A percentile compares a stretch with the other conserved stretches of the same genome.
phyloP scores from a whole-genome alignment of 1,284 basidiomycete species.

The Trametes versicolor region DNA sequence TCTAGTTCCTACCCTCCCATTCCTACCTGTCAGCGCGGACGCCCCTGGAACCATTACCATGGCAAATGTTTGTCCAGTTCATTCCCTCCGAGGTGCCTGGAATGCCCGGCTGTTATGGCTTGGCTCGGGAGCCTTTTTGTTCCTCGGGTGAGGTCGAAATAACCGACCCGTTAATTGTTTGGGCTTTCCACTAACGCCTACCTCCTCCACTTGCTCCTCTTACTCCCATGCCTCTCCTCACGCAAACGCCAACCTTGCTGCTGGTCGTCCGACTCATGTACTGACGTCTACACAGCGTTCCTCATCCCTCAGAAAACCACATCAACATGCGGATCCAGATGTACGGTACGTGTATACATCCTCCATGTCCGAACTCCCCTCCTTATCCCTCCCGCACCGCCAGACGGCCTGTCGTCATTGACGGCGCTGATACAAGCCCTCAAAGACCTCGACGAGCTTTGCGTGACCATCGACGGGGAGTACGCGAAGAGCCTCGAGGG shows the following conservation, averaged over 20 bases:
- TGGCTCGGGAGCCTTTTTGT: slow-evolving; percentile 6
- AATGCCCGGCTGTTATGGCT: neutral
- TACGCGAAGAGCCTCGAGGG: slow-evolving; percentile 68
- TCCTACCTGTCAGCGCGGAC: neutral
- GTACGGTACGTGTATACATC: slow-evolving; percentile 79
- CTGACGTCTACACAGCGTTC: slow-evolving; percentile 65
- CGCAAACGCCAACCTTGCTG: neutral
- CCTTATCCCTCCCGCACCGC: slow-evolving; percentile 5
- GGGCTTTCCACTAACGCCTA: neutral
- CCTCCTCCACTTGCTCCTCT: neutral
- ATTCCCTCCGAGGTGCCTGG: neutral
- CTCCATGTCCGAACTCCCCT: neutral
- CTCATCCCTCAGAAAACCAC: slow-evolving; percentile 96
- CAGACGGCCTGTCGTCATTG: slow-evolving; percentile 84
- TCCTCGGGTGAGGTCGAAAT: neutral
- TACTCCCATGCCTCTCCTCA: neutral
- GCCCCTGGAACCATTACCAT: slow-evolving; percentile 10
- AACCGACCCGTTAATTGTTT: slow-evolving; percentile 6
- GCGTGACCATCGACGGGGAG: slow-evolving; percentile 70
- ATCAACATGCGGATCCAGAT: slow-evolving; percentile 98
- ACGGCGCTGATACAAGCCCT: slow-evolving; percentile 81
- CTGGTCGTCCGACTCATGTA: neutral
- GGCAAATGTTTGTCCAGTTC: slow-evolving; percentile 1
- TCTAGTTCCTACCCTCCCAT: slow-evolving; percentile 17
- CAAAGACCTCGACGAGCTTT: slow-evolving; percentile 78